Evolutionary conservation across 164 flowering plant species (phyloP).

Genomic region (Buxus sempervirens): DNA sequence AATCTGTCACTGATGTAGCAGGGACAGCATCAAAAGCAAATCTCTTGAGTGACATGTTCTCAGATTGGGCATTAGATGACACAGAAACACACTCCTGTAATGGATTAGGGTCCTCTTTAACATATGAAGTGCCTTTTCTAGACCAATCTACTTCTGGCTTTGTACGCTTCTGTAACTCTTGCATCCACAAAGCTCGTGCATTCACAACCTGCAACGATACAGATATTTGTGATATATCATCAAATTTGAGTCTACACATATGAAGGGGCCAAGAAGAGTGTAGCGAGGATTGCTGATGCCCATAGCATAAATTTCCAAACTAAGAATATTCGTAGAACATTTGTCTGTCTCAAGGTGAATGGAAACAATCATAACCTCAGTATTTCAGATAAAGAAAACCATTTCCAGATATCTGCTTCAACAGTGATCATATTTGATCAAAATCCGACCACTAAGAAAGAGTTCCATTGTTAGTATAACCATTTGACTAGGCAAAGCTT

Average conservation of each 20-base stretch:
- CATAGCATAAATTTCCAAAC: too few relatives aligned
- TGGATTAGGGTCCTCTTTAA: slow-evolving; percentile 22
- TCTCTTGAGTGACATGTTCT: slow-evolving; percentile 18
- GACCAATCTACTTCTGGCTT: slow-evolving; percentile 28
- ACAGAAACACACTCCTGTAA: slow-evolving; percentile 30
- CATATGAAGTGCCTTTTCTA: slow-evolving; percentile 16
- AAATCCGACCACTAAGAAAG: too few relatives aligned
- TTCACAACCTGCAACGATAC: slow-evolving; percentile 51
- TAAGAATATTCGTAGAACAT: too few relatives aligned
- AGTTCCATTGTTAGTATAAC: neutral
- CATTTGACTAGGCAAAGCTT: slow-evolving; percentile 13
- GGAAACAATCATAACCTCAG: too few relatives aligned
- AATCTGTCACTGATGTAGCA: slow-evolving; percentile 19
- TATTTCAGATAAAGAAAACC: too few relatives aligned
- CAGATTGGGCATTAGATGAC: slow-evolving; percentile 36
- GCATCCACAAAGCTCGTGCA: slow-evolving; percentile 59
- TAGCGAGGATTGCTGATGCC: neutral
- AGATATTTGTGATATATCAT: neutral
- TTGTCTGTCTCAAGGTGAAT: too few relatives aligned
- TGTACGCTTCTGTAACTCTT: slow-evolving; percentile 38
- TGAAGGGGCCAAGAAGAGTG: neutral
- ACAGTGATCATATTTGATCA: too few relatives aligned
- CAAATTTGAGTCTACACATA: too few relatives aligned
- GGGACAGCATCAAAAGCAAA: slow-evolving; percentile 23
- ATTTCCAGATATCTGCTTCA: too few relatives aligned